Evolutionary conservation across 2,329 filamentous ascomycete species (phyloP), one percentile per base, ranked within the genome.

Genomic region (Rhynchosporium agropyri): DNA sequence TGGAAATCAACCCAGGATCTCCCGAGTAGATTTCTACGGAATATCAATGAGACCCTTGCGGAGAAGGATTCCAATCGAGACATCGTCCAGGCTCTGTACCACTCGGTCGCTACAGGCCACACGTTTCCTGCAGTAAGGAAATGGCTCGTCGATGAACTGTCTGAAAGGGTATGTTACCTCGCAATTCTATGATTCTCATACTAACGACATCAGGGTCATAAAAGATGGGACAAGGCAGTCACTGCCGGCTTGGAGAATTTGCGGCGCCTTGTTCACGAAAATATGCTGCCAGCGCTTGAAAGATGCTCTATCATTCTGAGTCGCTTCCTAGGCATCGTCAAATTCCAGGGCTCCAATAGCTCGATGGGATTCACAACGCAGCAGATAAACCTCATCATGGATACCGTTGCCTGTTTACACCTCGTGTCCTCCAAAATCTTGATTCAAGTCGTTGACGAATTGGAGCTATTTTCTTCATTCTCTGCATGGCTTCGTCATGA

Each of bases 201-300:
- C 62, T 70, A 54, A 72, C 67, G 63, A 36, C 15, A 26, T 0
- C 20, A 95, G 89, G 92, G 92, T 0, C 91, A 96, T 71, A 97
- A 97, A 76, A 83, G 95, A 55, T 99, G 95, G 95, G 93, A 98
- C 67, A 96, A 94, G 72, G 89, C 90, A 5, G 89, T 96, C 2
- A 83, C 85, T 1, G 85, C 86, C 3, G 91, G 92, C 0, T 88
- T 97, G 26, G 87, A 91, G 64, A 89, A 86, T 60, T 82, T 98
- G 9, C 85, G 92, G 56, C 84, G 85, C 58, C 81, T 98, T 12
- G 81, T 92, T 0, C 93, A 97, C 72, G 89, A 97, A 73, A 93
- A 96, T 74, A 86, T 97, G 58, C 81, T 98, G 2, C 95, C 95
- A 0, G 92, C 91, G 0, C 80, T 98, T 1, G 92, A 98, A 70